phyloP scores from a whole-genome alignment of 164 flowering plant genomes.

The Pachysandra terminalis region DNA sequence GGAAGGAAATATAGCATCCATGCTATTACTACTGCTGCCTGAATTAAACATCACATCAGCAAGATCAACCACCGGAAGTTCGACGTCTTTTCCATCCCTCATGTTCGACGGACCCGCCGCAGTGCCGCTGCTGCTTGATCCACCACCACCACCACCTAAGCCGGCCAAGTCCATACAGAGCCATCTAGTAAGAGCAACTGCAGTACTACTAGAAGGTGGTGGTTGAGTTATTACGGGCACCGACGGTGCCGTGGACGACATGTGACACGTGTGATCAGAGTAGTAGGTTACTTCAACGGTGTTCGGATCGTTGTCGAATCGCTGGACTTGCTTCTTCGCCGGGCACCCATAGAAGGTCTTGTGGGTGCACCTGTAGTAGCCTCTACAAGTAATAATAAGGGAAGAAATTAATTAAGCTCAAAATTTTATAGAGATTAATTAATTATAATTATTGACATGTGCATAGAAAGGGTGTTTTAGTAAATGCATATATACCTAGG shows the following conservation, averaged over 20 bases:
- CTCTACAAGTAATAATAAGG: slow-evolving; percentile 25
- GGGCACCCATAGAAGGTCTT: slow-evolving; percentile 40
- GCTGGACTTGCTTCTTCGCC: slow-evolving; percentile 65
- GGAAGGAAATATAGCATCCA: slow-evolving; percentile 65
- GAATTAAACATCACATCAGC: slow-evolving; percentile 72
- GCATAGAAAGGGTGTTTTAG: too few species aligned
- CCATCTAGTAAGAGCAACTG: neutral
- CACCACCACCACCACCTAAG: neutral
- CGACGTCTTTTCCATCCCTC: neutral
- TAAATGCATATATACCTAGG: too few species aligned
- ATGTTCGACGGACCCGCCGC: neutral
- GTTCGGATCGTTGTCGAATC: slow-evolving; percentile 48
- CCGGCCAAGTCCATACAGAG: neutral
- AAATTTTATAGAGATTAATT: too few species aligned
- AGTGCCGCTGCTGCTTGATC: neutral
- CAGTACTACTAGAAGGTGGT: neutral
- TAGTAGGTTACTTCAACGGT: slow-evolving; percentile 43
- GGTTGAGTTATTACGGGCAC: neutral
- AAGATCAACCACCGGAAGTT: slow-evolving; percentile 17
- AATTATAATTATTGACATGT: too few species aligned
- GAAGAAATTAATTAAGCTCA: too few species aligned
- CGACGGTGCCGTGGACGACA: neutral
- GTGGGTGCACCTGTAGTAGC: slow-evolving; percentile 60
- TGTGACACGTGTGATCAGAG: slow-evolving; percentile 29
- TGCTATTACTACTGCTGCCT: slow-evolving; percentile 55